These are phyloP conservation scores for Forsythia suspensa DNA, from an alignment of 257 asterid genomes.

Conservation along the genomic window DNA sequence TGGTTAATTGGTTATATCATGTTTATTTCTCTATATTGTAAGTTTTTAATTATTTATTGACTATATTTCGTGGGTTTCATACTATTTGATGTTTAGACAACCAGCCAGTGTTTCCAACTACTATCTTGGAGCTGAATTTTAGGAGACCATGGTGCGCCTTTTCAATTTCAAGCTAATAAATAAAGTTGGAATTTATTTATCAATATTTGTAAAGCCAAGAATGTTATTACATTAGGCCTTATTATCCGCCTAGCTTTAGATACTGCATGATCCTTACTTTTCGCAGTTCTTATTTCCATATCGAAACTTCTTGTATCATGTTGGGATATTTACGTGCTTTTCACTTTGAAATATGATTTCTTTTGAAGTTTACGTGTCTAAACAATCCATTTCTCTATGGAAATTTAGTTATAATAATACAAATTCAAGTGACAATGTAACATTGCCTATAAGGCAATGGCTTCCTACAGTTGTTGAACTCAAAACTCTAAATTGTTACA, in stretches of 20 bases:
- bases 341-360: not conserved
- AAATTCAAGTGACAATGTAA: conserved; percentile 47
- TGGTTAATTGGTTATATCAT: conserved; percentile 2
- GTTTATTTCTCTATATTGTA: conserved; percentile 11
- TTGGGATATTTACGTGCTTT: not conserved
- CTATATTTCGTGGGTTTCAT: conserved; percentile 71
- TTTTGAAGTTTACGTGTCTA: conserved; percentile 4
- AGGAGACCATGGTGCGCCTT: conserved; percentile 66
- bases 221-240: not conserved
- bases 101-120: conserved; percentile 72
- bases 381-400: conserved; percentile 29
- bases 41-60: conserved; percentile 18
- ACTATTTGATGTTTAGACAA: conserved; percentile 83
- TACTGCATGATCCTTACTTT: not conserved
- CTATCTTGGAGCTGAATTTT: conserved; percentile 91
- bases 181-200: not conserved
- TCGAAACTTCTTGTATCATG: not conserved
- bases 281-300: not conserved
- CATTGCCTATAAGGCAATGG: no score
- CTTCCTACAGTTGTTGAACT: no score
- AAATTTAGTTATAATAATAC: conserved; percentile 43
- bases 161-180: conserved; percentile 3
- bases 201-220: not conserved
- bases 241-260: not conserved
- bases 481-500: no score